A percentile compares a stretch with the other conserved stretches of the same genome.
Evolutionary conservation across 2,329 filamentous ascomycete genomes (phyloP).

Genomic region (Stenocarpella maydis): DNA sequence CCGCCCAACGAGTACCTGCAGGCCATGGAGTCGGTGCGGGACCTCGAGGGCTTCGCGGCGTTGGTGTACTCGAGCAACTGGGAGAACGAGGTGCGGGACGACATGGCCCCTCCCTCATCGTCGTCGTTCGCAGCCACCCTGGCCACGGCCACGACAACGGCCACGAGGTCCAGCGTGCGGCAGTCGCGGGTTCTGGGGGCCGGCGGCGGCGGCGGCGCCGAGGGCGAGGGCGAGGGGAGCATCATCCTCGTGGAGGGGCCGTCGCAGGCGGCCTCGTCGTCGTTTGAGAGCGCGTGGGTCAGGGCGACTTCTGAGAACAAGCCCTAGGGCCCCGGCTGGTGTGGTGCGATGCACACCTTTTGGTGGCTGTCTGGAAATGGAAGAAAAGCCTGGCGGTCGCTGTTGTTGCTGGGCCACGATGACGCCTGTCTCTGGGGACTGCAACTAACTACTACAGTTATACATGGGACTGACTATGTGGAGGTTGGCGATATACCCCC

Average conservation of each 20-base stretch:
- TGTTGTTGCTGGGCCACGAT: not conserved
- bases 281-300: constrained; percentile 75
- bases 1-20: constrained; percentile 72
- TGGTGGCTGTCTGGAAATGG: no score
- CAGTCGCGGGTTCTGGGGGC: constrained; percentile 39
- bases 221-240: constrained; percentile 54
- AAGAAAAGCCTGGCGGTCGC: not conserved
- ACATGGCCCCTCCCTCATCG: constrained; percentile 49
- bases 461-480: not conserved
- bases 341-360: not conserved
- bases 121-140: constrained; percentile 1
- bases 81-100: constrained; percentile 69
- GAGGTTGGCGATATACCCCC: constrained; percentile 30
- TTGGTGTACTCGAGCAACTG: constrained; percentile 90
- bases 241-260: constrained; percentile 58
- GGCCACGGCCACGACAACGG: not conserved
- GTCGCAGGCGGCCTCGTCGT: constrained; percentile 41
- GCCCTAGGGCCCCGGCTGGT: not conserved
- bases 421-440: not conserved
- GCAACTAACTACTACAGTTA: not conserved
- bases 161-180: constrained; percentile 36
- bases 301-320: constrained; percentile 63
- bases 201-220: constrained; percentile 23
- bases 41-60: constrained; percentile 84
- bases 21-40: constrained; percentile 78